Percentiles rank a stretch among this genome's conserved stretches.
Conservation (phyloP, 352 stramenopile species). For the Pythium myriotylum region DNA sequence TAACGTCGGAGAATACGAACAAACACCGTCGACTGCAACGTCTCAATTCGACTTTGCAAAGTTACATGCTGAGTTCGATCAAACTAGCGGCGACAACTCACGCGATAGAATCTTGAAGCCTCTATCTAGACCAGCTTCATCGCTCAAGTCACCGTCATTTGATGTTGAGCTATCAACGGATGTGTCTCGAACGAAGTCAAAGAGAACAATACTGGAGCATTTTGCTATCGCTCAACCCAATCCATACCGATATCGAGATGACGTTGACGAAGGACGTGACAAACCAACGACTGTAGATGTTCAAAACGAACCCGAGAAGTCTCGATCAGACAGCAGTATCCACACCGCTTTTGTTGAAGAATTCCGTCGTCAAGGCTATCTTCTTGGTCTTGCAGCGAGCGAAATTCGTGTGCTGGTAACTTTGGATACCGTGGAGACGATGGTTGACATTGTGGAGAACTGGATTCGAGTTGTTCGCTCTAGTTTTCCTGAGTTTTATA, state of each 20-base stretch:
- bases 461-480: conserved; percentile 55
- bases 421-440: conserved; percentile 54
- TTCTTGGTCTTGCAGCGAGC: conserved; percentile 56
- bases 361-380: conserved; percentile 51
- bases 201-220: conserved; percentile 74
- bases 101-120: neutral
- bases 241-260: conserved; percentile 70
- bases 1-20: conserved; percentile 42
- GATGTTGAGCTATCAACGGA: neutral
- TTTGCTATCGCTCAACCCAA: conserved; percentile 76
- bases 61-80: neutral
- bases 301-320: conserved; percentile 11
- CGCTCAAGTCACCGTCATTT: neutral
- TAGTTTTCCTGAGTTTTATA: conserved; percentile 46
- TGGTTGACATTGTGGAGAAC: conserved; percentile 68
- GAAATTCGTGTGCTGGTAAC: conserved; percentile 67
- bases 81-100: neutral
- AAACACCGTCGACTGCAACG: conserved; percentile 2
- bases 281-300: conserved; percentile 1
- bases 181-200: conserved; percentile 26
- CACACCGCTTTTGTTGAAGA: conserved; percentile 48
- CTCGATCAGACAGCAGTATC: conserved; percentile 9
- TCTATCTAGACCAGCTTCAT: neutral
- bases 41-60: conserved; percentile 25
- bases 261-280: conserved; percentile 24